Percentiles rank a stretch among this genome's conserved stretches.
phyloP scores from a whole-genome alignment of 192 early-diverging fungal species.

The Coemansia pectinata region DNA sequence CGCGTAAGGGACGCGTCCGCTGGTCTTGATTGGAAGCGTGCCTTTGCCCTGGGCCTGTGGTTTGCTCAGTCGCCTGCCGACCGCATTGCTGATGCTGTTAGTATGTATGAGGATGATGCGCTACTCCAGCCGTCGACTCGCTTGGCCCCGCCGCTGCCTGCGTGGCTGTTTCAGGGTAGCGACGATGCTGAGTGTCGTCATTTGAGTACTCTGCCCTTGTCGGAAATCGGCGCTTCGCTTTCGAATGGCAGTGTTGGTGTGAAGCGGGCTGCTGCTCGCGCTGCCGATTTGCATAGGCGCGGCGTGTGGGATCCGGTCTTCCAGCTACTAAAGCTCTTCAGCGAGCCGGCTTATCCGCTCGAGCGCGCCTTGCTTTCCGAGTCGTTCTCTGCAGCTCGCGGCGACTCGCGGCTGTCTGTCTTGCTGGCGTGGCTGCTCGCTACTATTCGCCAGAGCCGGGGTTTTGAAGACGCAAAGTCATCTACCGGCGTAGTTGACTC shows the following conservation, averaged over 20 bases:
- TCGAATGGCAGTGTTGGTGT: neutral
- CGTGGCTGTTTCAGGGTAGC: slow-evolving; percentile 19
- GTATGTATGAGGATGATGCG: slow-evolving; percentile 11
- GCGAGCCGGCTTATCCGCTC: slow-evolving; percentile 53
- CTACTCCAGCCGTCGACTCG: neutral
- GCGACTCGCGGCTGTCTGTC: slow-evolving; percentile 73
- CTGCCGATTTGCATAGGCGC: slow-evolving; percentile 19
- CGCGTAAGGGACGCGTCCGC: slow-evolving; percentile 28
- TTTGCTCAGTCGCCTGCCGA: slow-evolving; percentile 54
- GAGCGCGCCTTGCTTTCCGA: slow-evolving; percentile 63
- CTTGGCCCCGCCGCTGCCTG: slow-evolving; percentile 40
- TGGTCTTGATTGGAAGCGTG: slow-evolving; percentile 66
- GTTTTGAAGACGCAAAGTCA: slow-evolving; percentile 45
- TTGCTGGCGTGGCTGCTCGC: slow-evolving; percentile 61
- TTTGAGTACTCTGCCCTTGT: neutral
- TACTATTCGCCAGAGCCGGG: slow-evolving; percentile 44
- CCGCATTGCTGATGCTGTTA: slow-evolving; percentile 20
- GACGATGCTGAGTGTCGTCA: neutral
- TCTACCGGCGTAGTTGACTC: neutral
- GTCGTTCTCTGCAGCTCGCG: slow-evolving; percentile 57
- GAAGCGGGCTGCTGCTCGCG: neutral
- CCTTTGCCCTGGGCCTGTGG: slow-evolving; percentile 66
- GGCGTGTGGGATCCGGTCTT: slow-evolving; percentile 65
- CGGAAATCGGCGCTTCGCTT: neutral
- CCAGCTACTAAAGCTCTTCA: slow-evolving; percentile 71